A percentile compares a stretch with the other conserved stretches of the same genome.
These are phyloP conservation scores for Daphne laureola DNA, from an alignment of 441 rosid genomes.

Conservation along the genomic window DNA sequence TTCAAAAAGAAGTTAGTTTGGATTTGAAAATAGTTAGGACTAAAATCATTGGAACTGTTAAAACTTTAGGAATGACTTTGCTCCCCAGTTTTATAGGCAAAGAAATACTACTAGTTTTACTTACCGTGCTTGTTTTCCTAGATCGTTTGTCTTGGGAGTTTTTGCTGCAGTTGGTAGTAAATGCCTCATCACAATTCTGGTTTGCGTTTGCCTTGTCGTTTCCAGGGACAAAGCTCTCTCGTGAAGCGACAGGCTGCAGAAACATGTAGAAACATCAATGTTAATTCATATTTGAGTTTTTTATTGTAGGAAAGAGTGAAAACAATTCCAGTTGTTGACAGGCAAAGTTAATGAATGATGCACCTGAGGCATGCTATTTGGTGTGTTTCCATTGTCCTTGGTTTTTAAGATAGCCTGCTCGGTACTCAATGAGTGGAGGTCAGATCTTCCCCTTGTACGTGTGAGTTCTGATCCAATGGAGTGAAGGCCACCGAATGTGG, in stretches of 20 bases:
- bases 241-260: slow-evolving; percentile 68
- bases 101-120: background rate
- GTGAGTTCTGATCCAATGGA: slow-evolving; percentile 92
- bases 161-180: slow-evolving; percentile 35
- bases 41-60: too few relatives aligned
- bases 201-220: slow-evolving; percentile 30
- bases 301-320: too few relatives aligned
- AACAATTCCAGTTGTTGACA: too few relatives aligned
- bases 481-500: slow-evolving; percentile 79
- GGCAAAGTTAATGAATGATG: too few relatives aligned
- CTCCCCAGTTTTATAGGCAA: too few relatives aligned
- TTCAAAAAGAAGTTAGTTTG: too few relatives aligned
- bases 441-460: slow-evolving; percentile 64
- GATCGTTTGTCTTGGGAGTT: slow-evolving; percentile 50
- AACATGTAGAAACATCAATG: slow-evolving; percentile 16
- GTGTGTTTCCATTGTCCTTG: slow-evolving; percentile 50
- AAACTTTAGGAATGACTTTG: too few relatives aligned
- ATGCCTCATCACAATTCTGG: slow-evolving; percentile 33
- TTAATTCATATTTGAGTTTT: too few relatives aligned
- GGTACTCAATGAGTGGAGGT: slow-evolving; percentile 41
- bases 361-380: slow-evolving; percentile 63
- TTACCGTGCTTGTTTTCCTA: slow-evolving; percentile 87
- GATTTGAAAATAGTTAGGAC: too few relatives aligned
- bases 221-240: slow-evolving; percentile 63
- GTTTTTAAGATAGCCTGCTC: slow-evolving; percentile 56